These are phyloP conservation scores for Coniophora puteana DNA, from an alignment of 1,284 basidiomycete species.

Conservation along the genomic window DNA sequence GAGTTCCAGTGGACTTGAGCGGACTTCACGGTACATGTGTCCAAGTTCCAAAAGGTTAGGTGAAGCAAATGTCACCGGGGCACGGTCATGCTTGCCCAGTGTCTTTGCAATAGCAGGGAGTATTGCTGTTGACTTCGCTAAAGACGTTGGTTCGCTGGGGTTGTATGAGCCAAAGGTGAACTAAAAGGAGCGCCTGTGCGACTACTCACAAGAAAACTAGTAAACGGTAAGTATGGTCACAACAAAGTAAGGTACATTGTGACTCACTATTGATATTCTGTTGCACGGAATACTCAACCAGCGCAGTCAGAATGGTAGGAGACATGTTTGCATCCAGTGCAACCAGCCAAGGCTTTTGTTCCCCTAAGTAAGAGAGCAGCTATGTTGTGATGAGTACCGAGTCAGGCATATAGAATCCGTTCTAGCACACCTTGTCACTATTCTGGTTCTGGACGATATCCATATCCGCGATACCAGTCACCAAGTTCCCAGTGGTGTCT, in stretches of 20 bases:
- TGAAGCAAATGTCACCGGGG: constrained; percentile 66
- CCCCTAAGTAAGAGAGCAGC: constrained; percentile 34
- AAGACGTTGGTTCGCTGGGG: constrained; percentile 84
- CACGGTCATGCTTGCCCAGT: constrained; percentile 19
- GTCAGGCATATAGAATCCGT: constrained; percentile 1
- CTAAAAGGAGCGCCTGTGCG: background rate
- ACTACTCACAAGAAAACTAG: constrained; percentile 59
- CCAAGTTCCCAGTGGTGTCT: constrained; percentile 67
- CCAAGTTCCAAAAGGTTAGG: constrained; percentile 80
- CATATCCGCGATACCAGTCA: constrained; percentile 92
- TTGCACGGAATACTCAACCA: constrained; percentile 50
- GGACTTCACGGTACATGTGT: constrained; percentile 56
- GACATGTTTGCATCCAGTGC: constrained; percentile 84
- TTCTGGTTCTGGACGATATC: constrained; percentile 58
- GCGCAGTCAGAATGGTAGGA: constrained; percentile 42
- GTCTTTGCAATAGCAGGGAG: constrained; percentile 55
- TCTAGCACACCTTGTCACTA: constrained; percentile 40
- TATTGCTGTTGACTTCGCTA: constrained; percentile 72
- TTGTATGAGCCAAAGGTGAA: constrained; percentile 11
- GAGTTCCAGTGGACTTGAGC: constrained; percentile 42
- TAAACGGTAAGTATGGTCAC: constrained; percentile 6
- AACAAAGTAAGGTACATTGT: background rate
- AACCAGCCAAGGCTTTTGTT: constrained; percentile 56
- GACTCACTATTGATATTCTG: constrained; percentile 52
- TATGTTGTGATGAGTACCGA: constrained; percentile 4